A percentile compares a stretch with the other conserved stretches of the same genome.
phyloP scores from a whole-genome alignment of 225 moss, liverwort and hornwort genomes.

The Anthoceros angustus region DNA sequence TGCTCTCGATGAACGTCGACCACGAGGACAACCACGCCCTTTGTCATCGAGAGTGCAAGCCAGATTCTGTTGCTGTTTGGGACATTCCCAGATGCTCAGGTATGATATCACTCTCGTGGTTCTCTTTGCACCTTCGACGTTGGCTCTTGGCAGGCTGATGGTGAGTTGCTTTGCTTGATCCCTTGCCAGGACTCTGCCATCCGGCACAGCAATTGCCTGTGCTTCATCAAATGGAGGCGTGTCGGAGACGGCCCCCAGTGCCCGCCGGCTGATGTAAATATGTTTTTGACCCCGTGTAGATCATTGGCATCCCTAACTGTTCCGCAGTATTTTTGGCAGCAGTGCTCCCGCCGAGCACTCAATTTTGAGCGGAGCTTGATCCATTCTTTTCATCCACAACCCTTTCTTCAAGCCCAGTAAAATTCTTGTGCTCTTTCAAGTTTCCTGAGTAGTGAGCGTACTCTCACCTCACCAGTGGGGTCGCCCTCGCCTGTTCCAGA shows the following conservation, averaged over 20 bases:
- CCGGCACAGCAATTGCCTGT: not conserved
- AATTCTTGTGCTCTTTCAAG: not conserved
- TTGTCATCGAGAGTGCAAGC: constrained; percentile 53
- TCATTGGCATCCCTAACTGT: too few relatives aligned
- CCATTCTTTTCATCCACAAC: too few relatives aligned
- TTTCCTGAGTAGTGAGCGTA: not conserved
- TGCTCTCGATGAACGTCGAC: constrained; percentile 79
- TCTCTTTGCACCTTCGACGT: not conserved
- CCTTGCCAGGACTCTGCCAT: not conserved
- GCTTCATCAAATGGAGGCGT: not conserved
- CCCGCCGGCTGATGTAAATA: not conserved
- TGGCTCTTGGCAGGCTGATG: not conserved
- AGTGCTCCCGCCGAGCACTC: too few relatives aligned
- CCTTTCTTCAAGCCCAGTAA: too few relatives aligned
- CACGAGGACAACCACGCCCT: constrained; percentile 84
- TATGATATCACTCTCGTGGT: constrained; percentile 8
- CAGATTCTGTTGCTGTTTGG: constrained; percentile 78
- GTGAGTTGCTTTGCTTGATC: not conserved
- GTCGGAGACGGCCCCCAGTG: not conserved
- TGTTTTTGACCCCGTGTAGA: not conserved
- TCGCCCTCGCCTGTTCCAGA: not conserved
- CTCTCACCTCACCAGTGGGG: not conserved
- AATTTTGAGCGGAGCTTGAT: too few relatives aligned
- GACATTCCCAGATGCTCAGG: constrained; percentile 71
- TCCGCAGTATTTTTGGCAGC: too few relatives aligned